Percentiles rank a stretch among this genome's conserved stretches.
These are phyloP conservation scores for Silene latifolia DNA, from an alignment of 148 eudicot species.

Conservation along the genomic window DNA sequence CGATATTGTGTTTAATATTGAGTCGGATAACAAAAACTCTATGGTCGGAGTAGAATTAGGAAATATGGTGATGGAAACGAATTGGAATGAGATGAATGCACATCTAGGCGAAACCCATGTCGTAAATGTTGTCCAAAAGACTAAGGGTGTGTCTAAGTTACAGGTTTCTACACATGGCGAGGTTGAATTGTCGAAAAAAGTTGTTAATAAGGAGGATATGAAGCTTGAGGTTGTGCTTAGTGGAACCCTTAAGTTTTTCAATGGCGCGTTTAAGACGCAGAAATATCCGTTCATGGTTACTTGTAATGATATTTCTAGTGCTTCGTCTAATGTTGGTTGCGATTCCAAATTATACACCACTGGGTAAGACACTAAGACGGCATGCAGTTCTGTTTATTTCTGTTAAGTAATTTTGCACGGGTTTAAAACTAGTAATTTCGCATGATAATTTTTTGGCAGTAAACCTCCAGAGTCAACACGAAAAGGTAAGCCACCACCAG, in stretches of 20 bases:
- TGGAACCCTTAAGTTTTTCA: conserved; percentile 30
- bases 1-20: conserved; percentile 25
- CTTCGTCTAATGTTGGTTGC: conserved; percentile 25
- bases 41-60: conserved; percentile 24
- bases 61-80: conserved; percentile 33
- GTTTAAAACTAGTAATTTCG: background rate
- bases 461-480: conserved; percentile 14
- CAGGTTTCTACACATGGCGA: conserved; percentile 32
- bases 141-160: conserved; percentile 19
- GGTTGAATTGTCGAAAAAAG: conserved; percentile 26
- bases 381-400: too few species aligned
- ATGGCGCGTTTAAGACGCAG: conserved; percentile 32
- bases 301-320: conserved; percentile 24
- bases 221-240: conserved; percentile 32
- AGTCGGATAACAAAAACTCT: conserved; percentile 24
- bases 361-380: conserved; percentile 24
- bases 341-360: conserved; percentile 27
- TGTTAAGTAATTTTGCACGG: too few species aligned
- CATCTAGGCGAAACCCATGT: conserved; percentile 34
- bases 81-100: conserved; percentile 30
- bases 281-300: conserved; percentile 28
- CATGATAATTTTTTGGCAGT: conserved; percentile 1
- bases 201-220: conserved; percentile 26
- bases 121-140: conserved; percentile 17
- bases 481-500: conserved; percentile 10